Conservation (phyloP, 2,329 filamentous ascomycete species). For the Incumbomyces delicatus region DNA sequence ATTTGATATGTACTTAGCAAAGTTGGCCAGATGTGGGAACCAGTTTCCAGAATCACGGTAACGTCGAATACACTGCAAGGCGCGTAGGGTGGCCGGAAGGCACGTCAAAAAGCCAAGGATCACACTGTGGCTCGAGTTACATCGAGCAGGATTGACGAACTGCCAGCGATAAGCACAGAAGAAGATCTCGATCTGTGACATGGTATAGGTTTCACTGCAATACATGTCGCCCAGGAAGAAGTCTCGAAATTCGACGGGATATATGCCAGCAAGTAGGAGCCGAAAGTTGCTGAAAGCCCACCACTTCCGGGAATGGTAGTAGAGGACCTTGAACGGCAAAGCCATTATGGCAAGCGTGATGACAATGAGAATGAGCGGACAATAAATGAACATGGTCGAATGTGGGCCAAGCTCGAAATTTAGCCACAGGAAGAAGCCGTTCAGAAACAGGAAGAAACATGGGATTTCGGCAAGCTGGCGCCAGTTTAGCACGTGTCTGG, state of each 20-base stretch:
- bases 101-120: slow-evolving; percentile 76
- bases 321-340: slow-evolving; percentile 63
- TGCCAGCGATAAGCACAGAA: slow-evolving; percentile 81
- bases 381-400: slow-evolving; percentile 68
- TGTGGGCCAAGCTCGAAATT: slow-evolving; percentile 68
- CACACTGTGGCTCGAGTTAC: slow-evolving; percentile 77
- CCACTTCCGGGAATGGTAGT: slow-evolving; percentile 71
- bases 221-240: slow-evolving; percentile 98
- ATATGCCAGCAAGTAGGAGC: slow-evolving; percentile 71
- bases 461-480: slow-evolving; percentile 78
- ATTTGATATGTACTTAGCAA: slow-evolving; percentile 79
- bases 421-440: slow-evolving; percentile 74
- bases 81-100: slow-evolving; percentile 80
- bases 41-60: slow-evolving; percentile 77
- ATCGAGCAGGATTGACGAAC: slow-evolving; percentile 65
- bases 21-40: slow-evolving; percentile 88
- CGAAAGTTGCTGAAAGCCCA: slow-evolving; percentile 86
- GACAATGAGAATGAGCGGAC: slow-evolving; percentile 68
- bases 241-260: slow-evolving; percentile 91
- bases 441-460: slow-evolving; percentile 65
- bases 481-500: slow-evolving; percentile 79
- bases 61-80: slow-evolving; percentile 80
- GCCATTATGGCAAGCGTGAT: slow-evolving; percentile 61
- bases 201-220: slow-evolving; percentile 85
- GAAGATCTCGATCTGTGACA: slow-evolving; percentile 82